Evolutionary conservation across 2,329 filamentous ascomycete species (phyloP).

Genomic region (Fusarium camptoceras): DNA sequence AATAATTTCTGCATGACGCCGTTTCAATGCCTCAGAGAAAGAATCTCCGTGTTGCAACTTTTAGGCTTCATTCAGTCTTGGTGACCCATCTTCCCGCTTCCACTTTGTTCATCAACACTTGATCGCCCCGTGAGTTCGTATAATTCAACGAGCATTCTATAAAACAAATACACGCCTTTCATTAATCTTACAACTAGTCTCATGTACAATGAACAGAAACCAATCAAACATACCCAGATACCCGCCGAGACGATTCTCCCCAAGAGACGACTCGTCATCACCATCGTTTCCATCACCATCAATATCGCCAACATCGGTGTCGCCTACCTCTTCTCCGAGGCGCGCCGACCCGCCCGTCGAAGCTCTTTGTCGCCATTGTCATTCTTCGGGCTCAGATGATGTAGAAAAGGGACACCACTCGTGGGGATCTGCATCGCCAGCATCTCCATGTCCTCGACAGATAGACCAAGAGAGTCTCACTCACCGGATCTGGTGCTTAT

Average conservation of each 20-base stretch:
- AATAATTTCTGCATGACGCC: not conserved
- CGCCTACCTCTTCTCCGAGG: not conserved
- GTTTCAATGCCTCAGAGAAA: not conserved
- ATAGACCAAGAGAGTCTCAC: rapidly evolving
- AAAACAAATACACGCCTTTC: not conserved
- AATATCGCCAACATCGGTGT: not conserved
- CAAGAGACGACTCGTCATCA: not conserved
- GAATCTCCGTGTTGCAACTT: no score
- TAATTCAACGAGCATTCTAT: not conserved
- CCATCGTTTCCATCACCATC: not conserved
- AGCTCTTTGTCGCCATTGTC: no score
- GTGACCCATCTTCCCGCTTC: not conserved
- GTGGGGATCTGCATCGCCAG: not conserved
- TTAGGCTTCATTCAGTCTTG: not conserved
- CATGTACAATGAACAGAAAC: not conserved
- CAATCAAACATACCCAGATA: not conserved
- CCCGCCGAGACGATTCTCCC: not conserved
- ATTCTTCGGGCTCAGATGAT: not conserved
- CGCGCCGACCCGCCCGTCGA: not conserved
- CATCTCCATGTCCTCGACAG: no score
- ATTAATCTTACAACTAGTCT: not conserved
- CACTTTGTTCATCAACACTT: not conserved
- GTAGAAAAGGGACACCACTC: not conserved
- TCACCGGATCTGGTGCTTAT: not conserved
- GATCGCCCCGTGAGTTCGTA: not conserved